These are phyloP conservation scores for Arthrinium phaeospermum DNA, from an alignment of 2,329 filamentous ascomycete genomes.

Conservation along the genomic window DNA sequence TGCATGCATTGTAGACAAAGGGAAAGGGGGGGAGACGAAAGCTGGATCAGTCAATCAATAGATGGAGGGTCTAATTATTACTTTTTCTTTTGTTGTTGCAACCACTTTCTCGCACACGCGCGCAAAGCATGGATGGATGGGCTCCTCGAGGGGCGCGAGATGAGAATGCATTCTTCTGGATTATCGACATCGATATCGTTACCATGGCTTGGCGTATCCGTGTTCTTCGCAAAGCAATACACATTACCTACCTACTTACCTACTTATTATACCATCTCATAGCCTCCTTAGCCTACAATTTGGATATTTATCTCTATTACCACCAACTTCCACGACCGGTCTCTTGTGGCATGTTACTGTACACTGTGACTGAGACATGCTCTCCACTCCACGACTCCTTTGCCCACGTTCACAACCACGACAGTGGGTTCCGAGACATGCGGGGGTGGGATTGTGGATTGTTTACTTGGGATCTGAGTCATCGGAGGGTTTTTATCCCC, in stretches of 20 bases:
- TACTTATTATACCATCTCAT: not conserved
- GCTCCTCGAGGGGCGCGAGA: not conserved
- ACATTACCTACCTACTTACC: not conserved
- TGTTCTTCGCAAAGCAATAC: not conserved
- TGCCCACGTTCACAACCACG: not conserved
- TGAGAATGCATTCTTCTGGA: not conserved
- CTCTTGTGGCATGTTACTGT: not conserved
- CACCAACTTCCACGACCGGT: too few relatives aligned
- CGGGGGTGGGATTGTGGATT: not conserved
- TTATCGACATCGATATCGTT: not conserved
- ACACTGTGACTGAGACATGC: too few relatives aligned
- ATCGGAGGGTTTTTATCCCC: not conserved
- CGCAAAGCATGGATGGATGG: not conserved
- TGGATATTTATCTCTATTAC: not conserved
- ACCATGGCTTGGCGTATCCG: not conserved
- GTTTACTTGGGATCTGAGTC: not conserved
- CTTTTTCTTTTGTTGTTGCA: not conserved
- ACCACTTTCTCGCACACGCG: not conserved
- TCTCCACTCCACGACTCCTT: not conserved
- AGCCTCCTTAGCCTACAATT: not conserved
- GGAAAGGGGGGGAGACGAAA: not conserved
- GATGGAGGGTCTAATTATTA: not conserved
- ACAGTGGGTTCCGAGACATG: not conserved
- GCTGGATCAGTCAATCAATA: not conserved
- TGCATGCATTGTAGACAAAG: slow-evolving; percentile 13